Base-by-base conservation (phyloP, 805 yeast genomes). In the Saccharomycopsis amapae region DNA sequence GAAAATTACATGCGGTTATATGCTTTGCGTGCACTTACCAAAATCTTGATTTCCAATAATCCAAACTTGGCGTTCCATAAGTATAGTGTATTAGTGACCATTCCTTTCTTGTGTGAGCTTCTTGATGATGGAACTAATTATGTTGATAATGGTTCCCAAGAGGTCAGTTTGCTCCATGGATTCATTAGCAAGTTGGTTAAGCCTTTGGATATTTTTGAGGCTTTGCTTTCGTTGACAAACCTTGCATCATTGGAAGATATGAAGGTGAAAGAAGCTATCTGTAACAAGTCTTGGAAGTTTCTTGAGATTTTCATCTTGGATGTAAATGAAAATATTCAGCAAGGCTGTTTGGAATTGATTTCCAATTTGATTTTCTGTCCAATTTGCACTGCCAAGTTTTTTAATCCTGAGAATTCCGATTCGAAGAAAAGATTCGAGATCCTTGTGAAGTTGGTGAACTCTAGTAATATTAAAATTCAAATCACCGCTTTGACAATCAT, bases 221-320 rank as follows among this genome's bases (percentile, higher is more conserved):
- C 71, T 0, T 58, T 77, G 28, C 56, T 73, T 18, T 74, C 80
- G 0, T 60, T 78, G 38, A 71, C 78, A 9, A 77, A 78, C 52
- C 44, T 77, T 3, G 59, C 79, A 0, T 69, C 81, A 0, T 49
- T 66, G 2, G 64, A 62, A 2, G 51, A 59, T 6, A 54, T 55
- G 24, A 51, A 57, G 1, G 61, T 64, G 2, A 63, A 73, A 28
- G 64, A 66, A 44, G 54, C 63, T 7, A 55, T 62, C 4, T 61
- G 70, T 12, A 37, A 23, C 10, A 54, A 66, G 42, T 28, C 54
- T 50, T 52, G 64, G 56, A 25, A 26, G n/a, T 48, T 51, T n/a
- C 46, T 75, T 15, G 56, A 63, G n/a, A 63, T 66, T 44, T 38
- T 60, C 37, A 50, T 62, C 24, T 40, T 59, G 2, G 71, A 67